Evolutionary conservation across 2,329 filamentous ascomycete genomes (phyloP), one percentile per base, ranked within the genome.

Genomic region (Zasmidium citrigriseum): DNA sequence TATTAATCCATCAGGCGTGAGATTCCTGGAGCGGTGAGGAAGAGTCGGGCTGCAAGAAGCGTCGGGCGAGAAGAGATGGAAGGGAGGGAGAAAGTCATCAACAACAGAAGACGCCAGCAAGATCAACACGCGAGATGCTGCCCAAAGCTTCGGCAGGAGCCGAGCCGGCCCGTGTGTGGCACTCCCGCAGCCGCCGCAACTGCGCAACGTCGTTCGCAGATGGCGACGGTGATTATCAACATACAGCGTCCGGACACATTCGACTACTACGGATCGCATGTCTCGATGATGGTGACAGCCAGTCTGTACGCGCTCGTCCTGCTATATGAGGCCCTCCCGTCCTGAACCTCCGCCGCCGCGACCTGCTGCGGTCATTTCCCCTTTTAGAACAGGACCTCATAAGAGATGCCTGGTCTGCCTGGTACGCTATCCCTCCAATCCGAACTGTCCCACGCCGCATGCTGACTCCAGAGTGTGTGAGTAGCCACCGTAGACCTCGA

Each of bases 401-500:
- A 55, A 59, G 68, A 58, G 60, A 81, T 81, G 79, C 79, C 79
- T 65, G 79, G 79, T 67, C 77, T 81, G 68, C 79, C 79, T 64
- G 77, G 79, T 81, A 77, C 61, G 77, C 65, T 34, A 23, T 41
- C 14, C 34, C 34, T 21, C 50, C 53, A n/a, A 50, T 27, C 48
- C 45, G 23, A 20, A 12, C 3, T 1, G 14, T 4, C 24, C 22
- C 38, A 45, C 14, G 47, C 20, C 25, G 20, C 21, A 45, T 54
- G 47, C 60, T 68, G 58, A 68, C 60, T n/a, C n/a, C n/a, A n/a
- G n/a, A 27, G 3, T 51, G 10, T 29, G 21, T 25, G 46, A 51
- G n/a, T 70, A 96, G 93, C 90, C 69, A 96, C 91, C 78, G 93
- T 99, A 79, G 93, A 99, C 77, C 86, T 99, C 71, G 95, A 99